Conservation (phyloP, 441 rosid genomes). For the Erodium texanum region DNA sequence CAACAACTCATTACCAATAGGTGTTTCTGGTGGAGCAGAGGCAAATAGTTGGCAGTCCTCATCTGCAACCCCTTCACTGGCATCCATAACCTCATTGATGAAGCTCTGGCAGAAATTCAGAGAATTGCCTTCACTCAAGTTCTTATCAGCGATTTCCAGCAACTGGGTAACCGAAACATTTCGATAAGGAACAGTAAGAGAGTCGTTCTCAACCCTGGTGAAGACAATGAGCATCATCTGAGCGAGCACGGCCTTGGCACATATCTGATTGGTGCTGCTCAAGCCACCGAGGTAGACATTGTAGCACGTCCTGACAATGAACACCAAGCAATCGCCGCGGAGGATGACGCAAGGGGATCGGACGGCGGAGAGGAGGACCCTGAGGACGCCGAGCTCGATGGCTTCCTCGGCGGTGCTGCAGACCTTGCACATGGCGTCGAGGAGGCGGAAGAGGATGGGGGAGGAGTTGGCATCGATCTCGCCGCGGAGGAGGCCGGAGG, state of each 20-base stretch:
- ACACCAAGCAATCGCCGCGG: conserved; percentile 73
- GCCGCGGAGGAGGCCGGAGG: conserved; percentile 52
- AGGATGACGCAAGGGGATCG: conserved; percentile 60
- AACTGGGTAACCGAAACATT: conserved; percentile 57
- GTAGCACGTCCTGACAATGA: conserved; percentile 74
- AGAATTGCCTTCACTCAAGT: conserved; percentile 80
- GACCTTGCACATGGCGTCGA: conserved; percentile 49
- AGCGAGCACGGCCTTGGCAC: conserved; percentile 83
- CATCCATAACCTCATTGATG: conserved; percentile 55
- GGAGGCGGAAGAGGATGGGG: conserved; percentile 33
- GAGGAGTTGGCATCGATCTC: too few relatives aligned
- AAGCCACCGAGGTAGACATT: conserved; percentile 78
- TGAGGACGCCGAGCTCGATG: conserved; percentile 60
- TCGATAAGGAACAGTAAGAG: conserved; percentile 38
- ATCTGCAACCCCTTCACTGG: conserved; percentile 43
- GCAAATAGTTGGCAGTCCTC: conserved; percentile 28
- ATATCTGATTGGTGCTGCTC: conserved; percentile 84
- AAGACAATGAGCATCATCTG: conserved; percentile 75
- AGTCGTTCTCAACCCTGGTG: conserved; percentile 62
- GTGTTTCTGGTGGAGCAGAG: conserved; percentile 13
- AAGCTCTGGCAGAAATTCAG: conserved; percentile 66
- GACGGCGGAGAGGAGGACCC: conserved; percentile 67
- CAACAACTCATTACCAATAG: conserved; percentile 30
- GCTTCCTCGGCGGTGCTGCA: conserved; percentile 63
- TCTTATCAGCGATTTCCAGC: conserved; percentile 74